A percentile compares a stretch with the other conserved stretches of the same genome.
These are phyloP conservation scores for Jackrogersella minutella DNA, from an alignment of 495 filamentous ascomycete species.

Conservation along the genomic window DNA sequence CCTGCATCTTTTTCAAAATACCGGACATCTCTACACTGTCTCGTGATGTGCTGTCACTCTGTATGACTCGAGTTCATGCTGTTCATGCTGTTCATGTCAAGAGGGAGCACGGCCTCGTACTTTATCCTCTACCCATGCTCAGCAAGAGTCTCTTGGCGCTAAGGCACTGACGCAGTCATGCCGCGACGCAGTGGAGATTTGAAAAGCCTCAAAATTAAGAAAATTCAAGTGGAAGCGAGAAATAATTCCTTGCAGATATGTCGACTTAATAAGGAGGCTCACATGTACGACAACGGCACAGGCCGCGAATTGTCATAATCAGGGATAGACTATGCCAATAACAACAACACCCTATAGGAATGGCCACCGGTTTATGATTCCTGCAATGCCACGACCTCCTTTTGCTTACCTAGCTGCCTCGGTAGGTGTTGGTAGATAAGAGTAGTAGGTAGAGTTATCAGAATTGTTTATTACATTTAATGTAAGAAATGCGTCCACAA, in stretches of 20 bases:
- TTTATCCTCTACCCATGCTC: slow-evolving; percentile 36
- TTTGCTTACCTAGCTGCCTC: neutral
- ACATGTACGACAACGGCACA: slow-evolving; percentile 6
- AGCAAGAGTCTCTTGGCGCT: slow-evolving; percentile 29
- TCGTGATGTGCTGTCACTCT: slow-evolving; percentile 30
- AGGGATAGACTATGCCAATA: slow-evolving; percentile 1
- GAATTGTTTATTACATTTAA: slow-evolving; percentile 6
- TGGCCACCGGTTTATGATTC: slow-evolving; percentile 17
- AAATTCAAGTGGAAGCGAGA: neutral
- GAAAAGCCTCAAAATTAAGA: slow-evolving; percentile 9
- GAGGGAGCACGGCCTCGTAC: slow-evolving; percentile 1
- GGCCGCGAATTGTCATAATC: neutral
- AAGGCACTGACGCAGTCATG: slow-evolving; percentile 6
- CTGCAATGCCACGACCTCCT: slow-evolving; percentile 19
- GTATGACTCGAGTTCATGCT: slow-evolving; percentile 8
- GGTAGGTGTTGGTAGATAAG: too few species aligned
- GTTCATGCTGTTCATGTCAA: too few species aligned
- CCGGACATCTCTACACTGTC: slow-evolving; percentile 12
- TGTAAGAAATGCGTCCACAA: slow-evolving; percentile 12
- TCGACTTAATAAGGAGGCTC: slow-evolving; percentile 18
- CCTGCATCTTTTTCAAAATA: slow-evolving; percentile 9
- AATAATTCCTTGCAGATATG: neutral
- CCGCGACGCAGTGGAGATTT: neutral
- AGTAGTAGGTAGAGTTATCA: neutral
- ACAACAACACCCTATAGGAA: slow-evolving; percentile 25